Evolutionary conservation across 345 rosid species (phyloP).

Genomic region (Nephelium lappaceum): DNA sequence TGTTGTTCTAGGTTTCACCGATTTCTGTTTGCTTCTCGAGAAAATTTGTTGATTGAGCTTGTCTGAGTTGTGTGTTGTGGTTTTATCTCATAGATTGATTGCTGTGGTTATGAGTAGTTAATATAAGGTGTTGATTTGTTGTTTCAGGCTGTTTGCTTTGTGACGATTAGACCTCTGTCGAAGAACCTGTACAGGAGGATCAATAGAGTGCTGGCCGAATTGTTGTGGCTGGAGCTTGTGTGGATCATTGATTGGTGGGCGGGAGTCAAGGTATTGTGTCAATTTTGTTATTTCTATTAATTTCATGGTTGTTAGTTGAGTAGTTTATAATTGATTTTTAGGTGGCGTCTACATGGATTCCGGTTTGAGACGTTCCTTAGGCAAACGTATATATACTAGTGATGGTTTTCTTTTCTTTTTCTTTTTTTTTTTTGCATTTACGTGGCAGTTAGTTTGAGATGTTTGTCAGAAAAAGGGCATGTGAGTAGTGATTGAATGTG

Average conservation of each 20-base stretch:
- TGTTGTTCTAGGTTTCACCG: neutral
- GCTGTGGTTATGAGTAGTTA: neutral
- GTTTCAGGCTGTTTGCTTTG: slow-evolving; percentile 79
- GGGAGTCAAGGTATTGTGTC: slow-evolving; percentile 63
- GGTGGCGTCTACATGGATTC: neutral
- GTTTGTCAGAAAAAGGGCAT: neutral
- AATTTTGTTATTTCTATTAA: neutral
- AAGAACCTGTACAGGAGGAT: slow-evolving; percentile 72
- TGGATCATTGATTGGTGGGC: slow-evolving; percentile 99
- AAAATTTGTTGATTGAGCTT: neutral
- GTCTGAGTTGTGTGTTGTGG: neutral
- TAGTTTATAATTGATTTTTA: neutral
- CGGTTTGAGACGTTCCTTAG: neutral
- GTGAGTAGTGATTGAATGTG: neutral
- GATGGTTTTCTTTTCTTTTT: neutral
- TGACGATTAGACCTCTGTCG: slow-evolving; percentile 73
- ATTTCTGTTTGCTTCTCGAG: slow-evolving; percentile 9
- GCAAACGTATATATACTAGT: neutral
- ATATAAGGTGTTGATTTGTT: neutral
- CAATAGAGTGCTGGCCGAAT: slow-evolving; percentile 72
- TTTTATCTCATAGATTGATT: neutral
- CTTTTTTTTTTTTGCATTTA: neutral
- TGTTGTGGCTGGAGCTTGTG: slow-evolving; percentile 90
- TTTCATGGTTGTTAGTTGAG: neutral
- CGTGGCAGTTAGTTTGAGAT: neutral